Evolutionary conservation across 208 protist species (phyloP).

Genomic region (Herpetomonas muscarum): DNA sequence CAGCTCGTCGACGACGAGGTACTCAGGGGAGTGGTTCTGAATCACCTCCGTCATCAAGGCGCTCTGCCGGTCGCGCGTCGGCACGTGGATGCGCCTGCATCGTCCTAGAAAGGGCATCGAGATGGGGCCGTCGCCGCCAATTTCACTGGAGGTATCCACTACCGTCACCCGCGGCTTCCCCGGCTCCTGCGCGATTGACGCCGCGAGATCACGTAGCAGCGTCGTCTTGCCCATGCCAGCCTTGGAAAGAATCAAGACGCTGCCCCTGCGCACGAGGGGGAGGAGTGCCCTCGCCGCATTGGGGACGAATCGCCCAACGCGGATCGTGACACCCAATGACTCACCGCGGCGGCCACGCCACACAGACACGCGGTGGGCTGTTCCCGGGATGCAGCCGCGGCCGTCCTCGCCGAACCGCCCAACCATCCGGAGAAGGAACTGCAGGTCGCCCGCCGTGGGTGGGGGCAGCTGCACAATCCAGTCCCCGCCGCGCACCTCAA

Average conservation of each 20-base stretch:
- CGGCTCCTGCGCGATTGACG: constrained; percentile 51
- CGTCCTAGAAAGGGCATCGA: constrained; percentile 84
- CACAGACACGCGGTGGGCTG: constrained; percentile 68
- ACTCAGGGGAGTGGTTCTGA: constrained; percentile 93
- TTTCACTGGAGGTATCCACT: constrained; percentile 95
- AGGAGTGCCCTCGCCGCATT: constrained; percentile 55
- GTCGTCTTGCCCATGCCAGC: constrained; percentile 94
- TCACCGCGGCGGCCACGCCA: constrained; percentile 74
- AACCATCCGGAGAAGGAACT: constrained; percentile 39
- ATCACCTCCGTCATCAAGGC: constrained; percentile 87
- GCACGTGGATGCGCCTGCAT: constrained; percentile 88
- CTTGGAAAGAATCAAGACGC: constrained; percentile 86
- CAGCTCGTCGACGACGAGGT: constrained; percentile 93
- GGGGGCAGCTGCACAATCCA: constrained; percentile 58
- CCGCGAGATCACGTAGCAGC: constrained; percentile 84
- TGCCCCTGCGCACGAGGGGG: constrained; percentile 48
- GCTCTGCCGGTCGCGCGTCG: constrained; percentile 53
- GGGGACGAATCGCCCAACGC: constrained; percentile 77
- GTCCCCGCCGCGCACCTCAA: constrained; percentile 62
- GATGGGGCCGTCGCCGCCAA: constrained; percentile 86
- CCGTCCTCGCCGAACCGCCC: constrained; percentile 76
- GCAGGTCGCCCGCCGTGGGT: constrained; percentile 46
- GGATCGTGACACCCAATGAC: constrained; percentile 79
- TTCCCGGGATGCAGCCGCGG: constrained; percentile 61
- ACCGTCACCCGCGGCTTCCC: constrained; percentile 66